Conservation (phyloP, 257 asterid genomes). For the Ballota nigra region DNA sequence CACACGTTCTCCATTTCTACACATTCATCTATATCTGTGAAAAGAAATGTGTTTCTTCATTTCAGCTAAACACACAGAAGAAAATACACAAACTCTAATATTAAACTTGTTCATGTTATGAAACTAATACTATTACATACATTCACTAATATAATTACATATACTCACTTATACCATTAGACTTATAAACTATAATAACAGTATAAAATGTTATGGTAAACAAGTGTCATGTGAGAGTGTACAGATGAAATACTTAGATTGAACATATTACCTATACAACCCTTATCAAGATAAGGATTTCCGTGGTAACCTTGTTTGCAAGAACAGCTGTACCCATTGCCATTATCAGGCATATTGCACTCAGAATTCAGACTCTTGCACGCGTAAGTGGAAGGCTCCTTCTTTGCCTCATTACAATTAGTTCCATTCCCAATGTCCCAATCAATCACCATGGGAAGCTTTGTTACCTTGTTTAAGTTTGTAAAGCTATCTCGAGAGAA, state of each 20-base stretch:
- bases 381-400: conserved; percentile 21
- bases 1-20: conserved; percentile 17
- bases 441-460: conserved; percentile 37
- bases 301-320: conserved; percentile 41
- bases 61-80: no score
- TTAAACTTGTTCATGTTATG: no score
- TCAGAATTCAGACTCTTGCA: conserved; percentile 21
- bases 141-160: no score
- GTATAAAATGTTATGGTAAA: no score
- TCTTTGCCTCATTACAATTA: conserved; percentile 5
- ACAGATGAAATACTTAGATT: no score
- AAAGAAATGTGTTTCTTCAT: background rate
- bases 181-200: no score
- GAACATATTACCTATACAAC: conserved; percentile 29
- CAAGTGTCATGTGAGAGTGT: no score
- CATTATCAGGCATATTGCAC: conserved; percentile 19
- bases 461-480: background rate
- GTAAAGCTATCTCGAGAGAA: conserved; percentile 12
- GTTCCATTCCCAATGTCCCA: conserved; percentile 38
- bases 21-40: conserved; percentile 50
- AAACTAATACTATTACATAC: no score
- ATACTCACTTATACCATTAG: no score
- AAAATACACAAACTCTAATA: no score
- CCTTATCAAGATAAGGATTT: conserved; percentile 38
- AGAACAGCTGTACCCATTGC: conserved; percentile 40